phyloP scores from a whole-genome alignment of 225 moss, liverwort and hornwort species.

The Bryoerythrophyllum caledonicum region DNA sequence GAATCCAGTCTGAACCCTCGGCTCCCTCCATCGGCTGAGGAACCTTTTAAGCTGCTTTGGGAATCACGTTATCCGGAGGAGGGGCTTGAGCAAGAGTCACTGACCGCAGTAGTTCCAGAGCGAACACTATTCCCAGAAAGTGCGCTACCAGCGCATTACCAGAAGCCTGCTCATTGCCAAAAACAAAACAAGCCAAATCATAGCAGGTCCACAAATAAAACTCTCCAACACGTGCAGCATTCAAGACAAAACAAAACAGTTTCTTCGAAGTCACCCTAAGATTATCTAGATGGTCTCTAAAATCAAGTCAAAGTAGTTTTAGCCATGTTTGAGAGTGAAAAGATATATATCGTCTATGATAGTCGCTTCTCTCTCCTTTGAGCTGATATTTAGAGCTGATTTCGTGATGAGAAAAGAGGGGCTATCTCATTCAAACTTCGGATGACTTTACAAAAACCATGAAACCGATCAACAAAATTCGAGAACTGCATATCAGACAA shows the following conservation, averaged over 20 bases:
- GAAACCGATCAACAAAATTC: neutral
- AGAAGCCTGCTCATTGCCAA: constrained; percentile 69
- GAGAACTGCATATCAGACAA: neutral
- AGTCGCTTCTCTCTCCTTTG: too few relatives aligned
- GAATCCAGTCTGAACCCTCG: neutral
- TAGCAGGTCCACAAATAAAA: constrained; percentile 3
- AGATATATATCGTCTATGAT: too few relatives aligned
- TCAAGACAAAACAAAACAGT: too few relatives aligned
- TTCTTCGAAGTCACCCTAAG: neutral
- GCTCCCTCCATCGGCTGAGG: neutral
- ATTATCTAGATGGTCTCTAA: too few relatives aligned
- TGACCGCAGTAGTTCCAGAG: constrained; percentile 89
- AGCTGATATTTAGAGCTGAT: too few relatives aligned
- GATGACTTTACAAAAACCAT: too few relatives aligned
- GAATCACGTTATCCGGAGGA: constrained; percentile 83
- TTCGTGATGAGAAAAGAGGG: too few relatives aligned
- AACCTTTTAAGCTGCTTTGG: constrained; percentile 59
- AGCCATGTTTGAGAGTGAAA: too few relatives aligned
- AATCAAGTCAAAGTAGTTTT: too few relatives aligned
- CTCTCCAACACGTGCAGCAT: neutral
- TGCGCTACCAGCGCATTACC: constrained; percentile 89
- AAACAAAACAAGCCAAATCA: constrained; percentile 24
- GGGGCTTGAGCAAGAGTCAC: constrained; percentile 92
- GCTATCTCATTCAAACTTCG: too few relatives aligned
- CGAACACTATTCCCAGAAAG: constrained; percentile 86